Evolutionary conservation across 2,329 filamentous ascomycete genomes (phyloP).

Genomic region (Diplocarpon mali): DNA sequence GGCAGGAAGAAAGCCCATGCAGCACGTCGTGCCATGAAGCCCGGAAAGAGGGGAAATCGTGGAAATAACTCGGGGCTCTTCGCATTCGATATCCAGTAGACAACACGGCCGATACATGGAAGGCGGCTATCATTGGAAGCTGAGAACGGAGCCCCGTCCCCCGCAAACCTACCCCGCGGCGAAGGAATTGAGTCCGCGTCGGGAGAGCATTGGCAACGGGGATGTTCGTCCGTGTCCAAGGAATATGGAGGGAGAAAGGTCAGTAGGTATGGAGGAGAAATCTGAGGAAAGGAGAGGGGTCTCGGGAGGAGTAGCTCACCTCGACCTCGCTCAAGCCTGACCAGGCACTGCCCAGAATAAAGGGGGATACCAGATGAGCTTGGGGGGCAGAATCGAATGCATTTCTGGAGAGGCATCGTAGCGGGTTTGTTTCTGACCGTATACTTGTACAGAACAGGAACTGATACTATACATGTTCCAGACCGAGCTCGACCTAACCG

Average conservation of each 20-base stretch:
- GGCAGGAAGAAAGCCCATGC: slow-evolving; percentile 6
- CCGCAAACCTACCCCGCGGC: slow-evolving; percentile 12
- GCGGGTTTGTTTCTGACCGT: too few relatives aligned
- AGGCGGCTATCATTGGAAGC: slow-evolving; percentile 1
- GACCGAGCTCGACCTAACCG: too few relatives aligned
- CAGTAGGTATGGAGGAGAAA: background rate
- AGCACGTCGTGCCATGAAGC: background rate
- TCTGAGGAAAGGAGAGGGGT: background rate
- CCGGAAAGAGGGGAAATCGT: slow-evolving; percentile 1
- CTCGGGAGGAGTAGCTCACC: background rate
- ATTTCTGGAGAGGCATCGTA: too few relatives aligned
- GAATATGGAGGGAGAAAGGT: background rate
- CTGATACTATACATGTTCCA: too few relatives aligned
- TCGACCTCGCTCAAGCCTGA: background rate
- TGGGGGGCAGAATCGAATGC: too few relatives aligned
- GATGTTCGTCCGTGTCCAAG: background rate
- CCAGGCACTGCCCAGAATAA: too few relatives aligned
- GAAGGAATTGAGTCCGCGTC: slow-evolving; percentile 1
- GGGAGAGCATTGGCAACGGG: background rate
- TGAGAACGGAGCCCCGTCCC: slow-evolving; percentile 3
- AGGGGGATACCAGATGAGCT: too few relatives aligned
- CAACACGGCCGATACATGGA: slow-evolving; percentile 6
- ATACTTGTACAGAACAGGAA: too few relatives aligned
- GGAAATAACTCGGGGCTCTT: slow-evolving; percentile 16
- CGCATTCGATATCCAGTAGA: slow-evolving; percentile 2